A percentile compares a stretch with the other conserved stretches of the same genome.
phyloP scores from a whole-genome alignment of 208 protist species.

The Vickermania spadyakhi region DNA sequence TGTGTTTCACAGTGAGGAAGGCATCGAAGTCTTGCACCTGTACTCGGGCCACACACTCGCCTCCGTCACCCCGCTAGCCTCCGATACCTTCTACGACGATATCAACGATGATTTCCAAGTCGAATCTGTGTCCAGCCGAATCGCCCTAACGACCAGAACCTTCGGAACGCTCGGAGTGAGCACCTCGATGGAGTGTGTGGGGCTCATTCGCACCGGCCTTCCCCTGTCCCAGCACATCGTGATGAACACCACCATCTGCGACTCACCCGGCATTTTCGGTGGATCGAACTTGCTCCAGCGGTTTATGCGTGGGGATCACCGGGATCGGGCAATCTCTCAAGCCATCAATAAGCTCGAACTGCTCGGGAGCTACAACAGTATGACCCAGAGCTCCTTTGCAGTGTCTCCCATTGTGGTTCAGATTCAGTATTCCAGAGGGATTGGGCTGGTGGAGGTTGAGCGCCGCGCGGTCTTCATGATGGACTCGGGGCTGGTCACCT shows the following conservation, averaged over 20 bases:
- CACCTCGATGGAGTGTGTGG: slow-evolving; percentile 60
- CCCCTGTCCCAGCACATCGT: slow-evolving; percentile 38
- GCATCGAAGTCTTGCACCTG: slow-evolving; percentile 83
- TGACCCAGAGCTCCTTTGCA: slow-evolving; percentile 30
- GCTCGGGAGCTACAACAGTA: slow-evolving; percentile 69
- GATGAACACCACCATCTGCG: slow-evolving; percentile 68
- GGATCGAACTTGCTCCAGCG: slow-evolving; percentile 66
- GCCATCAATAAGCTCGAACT: slow-evolving; percentile 61
- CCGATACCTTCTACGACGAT: slow-evolving; percentile 65
- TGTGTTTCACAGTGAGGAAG: slow-evolving; percentile 64
- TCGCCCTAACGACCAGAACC: slow-evolving; percentile 34
- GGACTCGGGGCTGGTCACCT: slow-evolving; percentile 77
- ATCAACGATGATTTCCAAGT: slow-evolving; percentile 82
- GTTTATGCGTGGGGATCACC: slow-evolving; percentile 67
- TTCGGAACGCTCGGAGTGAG: slow-evolving; percentile 43
- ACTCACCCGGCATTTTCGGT: slow-evolving; percentile 71
- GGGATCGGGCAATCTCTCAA: slow-evolving; percentile 28
- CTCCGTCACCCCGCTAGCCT: slow-evolving; percentile 46
- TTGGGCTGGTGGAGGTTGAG: slow-evolving; percentile 58
- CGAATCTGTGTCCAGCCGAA: slow-evolving; percentile 50
- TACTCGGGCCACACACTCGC: slow-evolving; percentile 79
- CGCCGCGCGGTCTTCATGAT: slow-evolving; percentile 78
- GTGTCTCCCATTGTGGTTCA: slow-evolving; percentile 75
- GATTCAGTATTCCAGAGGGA: slow-evolving; percentile 34
- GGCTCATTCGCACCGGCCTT: slow-evolving; percentile 41